These are phyloP conservation scores for Dictyostelium discoideum DNA, from an alignment of 78 protist genomes.

Conservation along the genomic window dicty_2.7 NC_007088.5:3802501-3803000, in stretches of 20 bases:
- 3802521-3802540: neutral
- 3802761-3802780: neutral
- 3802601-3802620: neutral
- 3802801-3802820: constrained; percentile 34
- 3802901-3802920: constrained; percentile 90
- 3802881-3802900: constrained; percentile 36
- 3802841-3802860: constrained; percentile 62
- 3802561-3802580: too few relatives aligned
- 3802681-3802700: neutral
- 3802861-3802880: constrained; percentile 63
- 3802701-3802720: too few relatives aligned
- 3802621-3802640: constrained; percentile 35
- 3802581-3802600: neutral
- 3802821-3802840: constrained; percentile 1
- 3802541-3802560: constrained; percentile 27
- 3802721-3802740: neutral
- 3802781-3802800: neutral
- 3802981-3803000: neutral
- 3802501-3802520: neutral
- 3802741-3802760: too few relatives aligned
- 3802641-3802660: constrained; percentile 10
- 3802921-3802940: constrained; percentile 87
- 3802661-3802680: neutral
- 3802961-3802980: constrained; percentile 91
- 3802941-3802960: constrained; percentile 88